Base-by-base conservation (phyloP, 495 filamentous ascomycete species). In the Penicillium turbatum region DNA sequence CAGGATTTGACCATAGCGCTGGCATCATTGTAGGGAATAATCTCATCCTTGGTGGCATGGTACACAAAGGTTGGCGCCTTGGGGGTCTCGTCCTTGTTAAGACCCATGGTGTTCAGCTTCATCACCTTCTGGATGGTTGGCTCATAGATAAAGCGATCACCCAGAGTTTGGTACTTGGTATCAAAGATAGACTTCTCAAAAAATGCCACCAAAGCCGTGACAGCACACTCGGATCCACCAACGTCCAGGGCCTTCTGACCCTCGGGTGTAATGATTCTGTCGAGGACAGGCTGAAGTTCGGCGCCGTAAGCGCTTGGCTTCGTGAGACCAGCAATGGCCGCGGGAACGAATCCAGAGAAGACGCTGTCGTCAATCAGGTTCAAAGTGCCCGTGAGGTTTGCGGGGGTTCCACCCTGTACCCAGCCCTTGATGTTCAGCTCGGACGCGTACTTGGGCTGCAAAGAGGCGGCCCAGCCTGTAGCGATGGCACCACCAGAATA, bases 401-500 rank as follows among this genome's bases (percentile, higher is more conserved):
- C 38, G 1, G 68, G 67, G 2, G 69, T 72, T 29, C 80, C 82
- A 15, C 82, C 81, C 8, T 81, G 53, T 0, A 72, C 75, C 51
- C 71, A 75, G 12, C 79, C 77, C 35, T 63, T 67, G 45, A 84
- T 72, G 26, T 70, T 51, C 3, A 85, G 60, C 35, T 82, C 79
- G 1, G 81, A 74, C 1, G 80, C 79, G 56, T 85, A 85, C 5
- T 55, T 54, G 11, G 63, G 65, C 38, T 79, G 77, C 43, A 83
- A 49, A 54, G 81, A 77, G 9, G 72, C 71, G 0, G 80, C 80
- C 68, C 75, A 82, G 44, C 72, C 77, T 1, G 72, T 78, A 0
- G 80, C 79, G 41, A 83, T 67, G 1, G 73, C 68, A 30, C 81
- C 82, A n/a, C 82, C 81, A 6, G 77, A 80, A 54, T 83, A 85